These are phyloP conservation scores for Persicaria tinctoria DNA, from an alignment of 148 eudicot species.

Conservation along the genomic window DNA sequence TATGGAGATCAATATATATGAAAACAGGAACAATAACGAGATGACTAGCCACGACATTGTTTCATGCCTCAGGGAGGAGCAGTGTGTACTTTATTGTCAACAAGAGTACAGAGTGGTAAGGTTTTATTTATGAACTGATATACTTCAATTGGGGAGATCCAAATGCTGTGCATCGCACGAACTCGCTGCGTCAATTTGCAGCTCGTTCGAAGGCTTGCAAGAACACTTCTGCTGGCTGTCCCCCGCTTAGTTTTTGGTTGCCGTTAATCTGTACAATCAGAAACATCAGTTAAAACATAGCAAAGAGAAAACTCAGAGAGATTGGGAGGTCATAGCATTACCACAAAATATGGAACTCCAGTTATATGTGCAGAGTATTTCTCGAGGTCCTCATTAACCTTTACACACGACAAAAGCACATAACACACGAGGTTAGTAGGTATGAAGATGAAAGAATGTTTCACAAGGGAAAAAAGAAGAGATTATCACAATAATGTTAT, in stretches of 20 bases:
- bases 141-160: background rate
- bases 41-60: background rate
- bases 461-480: background rate
- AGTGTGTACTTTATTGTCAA: background rate
- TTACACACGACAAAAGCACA: background rate
- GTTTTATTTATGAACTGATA: background rate
- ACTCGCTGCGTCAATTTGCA: constrained; percentile 16
- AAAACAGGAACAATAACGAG: background rate
- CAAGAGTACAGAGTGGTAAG: background rate
- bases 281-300: background rate
- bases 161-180: background rate
- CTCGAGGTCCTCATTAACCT: constrained; percentile 77
- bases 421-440: background rate
- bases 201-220: constrained; percentile 53
- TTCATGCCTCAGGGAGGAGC: background rate
- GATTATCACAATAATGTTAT: background rate
- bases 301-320: background rate
- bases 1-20: background rate
- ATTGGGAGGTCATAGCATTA: constrained; percentile 12
- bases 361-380: constrained; percentile 47
- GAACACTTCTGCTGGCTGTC: constrained; percentile 73
- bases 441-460: background rate
- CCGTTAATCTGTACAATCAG: constrained; percentile 60
- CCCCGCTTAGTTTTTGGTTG: constrained; percentile 65
- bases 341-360: constrained; percentile 73